Conservation (phyloP, 2,329 filamentous ascomycete genomes). For the Colletotrichum neosansevieriae region DNA sequence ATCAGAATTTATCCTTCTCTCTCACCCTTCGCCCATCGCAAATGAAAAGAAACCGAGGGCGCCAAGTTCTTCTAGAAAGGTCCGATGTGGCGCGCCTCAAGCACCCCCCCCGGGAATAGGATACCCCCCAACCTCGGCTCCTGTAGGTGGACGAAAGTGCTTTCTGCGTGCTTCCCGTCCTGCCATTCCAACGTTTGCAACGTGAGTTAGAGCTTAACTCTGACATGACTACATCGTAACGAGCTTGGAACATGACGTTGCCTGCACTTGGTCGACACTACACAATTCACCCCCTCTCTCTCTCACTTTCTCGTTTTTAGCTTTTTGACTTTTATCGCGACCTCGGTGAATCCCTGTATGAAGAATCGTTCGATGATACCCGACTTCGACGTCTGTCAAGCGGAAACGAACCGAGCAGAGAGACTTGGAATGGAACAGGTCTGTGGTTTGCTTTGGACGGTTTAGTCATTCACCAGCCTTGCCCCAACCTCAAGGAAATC, state of each 20-base stretch:
- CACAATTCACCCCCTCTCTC: no score
- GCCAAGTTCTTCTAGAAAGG: constrained; percentile 34
- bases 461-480: no score
- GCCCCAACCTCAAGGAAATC: background rate
- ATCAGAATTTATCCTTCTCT: background rate
- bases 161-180: background rate
- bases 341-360: no score
- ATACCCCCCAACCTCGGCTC: background rate
- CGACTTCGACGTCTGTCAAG: background rate
- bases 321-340: no score
- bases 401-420: background rate
- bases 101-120: background rate
- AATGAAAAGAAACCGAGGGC: background rate
- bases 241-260: constrained; percentile 6
- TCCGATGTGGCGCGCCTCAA: constrained; percentile 25
- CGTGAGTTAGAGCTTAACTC: constrained; percentile 1
- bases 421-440: background rate
- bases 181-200: background rate
- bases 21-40: background rate
- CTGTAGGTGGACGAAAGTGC: background rate
- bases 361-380: no score
- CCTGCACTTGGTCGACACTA: no score
- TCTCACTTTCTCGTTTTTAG: no score
- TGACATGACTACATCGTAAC: constrained; percentile 3
- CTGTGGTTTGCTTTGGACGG: no score